These are phyloP conservation scores for Plasmodium vinckei DNA, from an alignment of 169 alveolate genomes.

Conservation along the genomic window DNA sequence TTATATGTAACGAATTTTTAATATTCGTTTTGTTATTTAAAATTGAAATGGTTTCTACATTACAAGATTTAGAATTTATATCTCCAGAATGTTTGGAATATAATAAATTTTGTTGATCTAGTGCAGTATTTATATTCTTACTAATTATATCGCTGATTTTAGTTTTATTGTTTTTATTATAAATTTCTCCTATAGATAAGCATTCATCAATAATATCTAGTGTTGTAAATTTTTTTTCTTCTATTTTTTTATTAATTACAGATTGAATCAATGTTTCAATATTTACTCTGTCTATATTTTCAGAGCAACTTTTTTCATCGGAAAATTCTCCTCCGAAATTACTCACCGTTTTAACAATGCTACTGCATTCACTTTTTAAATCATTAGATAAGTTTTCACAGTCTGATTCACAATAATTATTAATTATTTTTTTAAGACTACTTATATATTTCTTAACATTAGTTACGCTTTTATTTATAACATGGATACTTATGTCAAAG, in stretches of 20 bases:
- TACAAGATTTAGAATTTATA: too few relatives aligned
- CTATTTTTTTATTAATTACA: slow-evolving; percentile 40
- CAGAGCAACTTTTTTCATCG: background rate
- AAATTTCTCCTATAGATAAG: slow-evolving; percentile 39
- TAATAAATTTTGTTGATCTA: background rate
- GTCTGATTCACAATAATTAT: slow-evolving; percentile 1
- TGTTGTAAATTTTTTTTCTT: slow-evolving; percentile 26
- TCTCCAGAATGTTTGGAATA: too few relatives aligned
- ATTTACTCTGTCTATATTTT: slow-evolving; percentile 15
- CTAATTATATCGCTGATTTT: background rate
- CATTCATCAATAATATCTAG: slow-evolving; percentile 68
- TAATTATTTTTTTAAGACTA: slow-evolving; percentile 15
- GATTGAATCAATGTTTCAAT: slow-evolving; percentile 11
- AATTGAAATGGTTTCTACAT: too few relatives aligned
- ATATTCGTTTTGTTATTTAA: too few relatives aligned
- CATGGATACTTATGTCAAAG: slow-evolving; percentile 19
- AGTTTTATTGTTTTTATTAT: slow-evolving; percentile 1
- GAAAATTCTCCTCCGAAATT: background rate
- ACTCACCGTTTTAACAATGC: slow-evolving; percentile 8
- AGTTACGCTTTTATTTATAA: slow-evolving; percentile 32
- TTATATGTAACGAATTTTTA: too few relatives aligned
- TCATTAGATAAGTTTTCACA: background rate
- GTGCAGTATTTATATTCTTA: background rate
- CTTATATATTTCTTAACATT: slow-evolving; percentile 23
- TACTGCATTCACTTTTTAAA: slow-evolving; percentile 10